These are phyloP conservation scores for Hymenoscyphus linearis DNA, from an alignment of 2,329 filamentous ascomycete species.

Conservation along the genomic window DNA sequence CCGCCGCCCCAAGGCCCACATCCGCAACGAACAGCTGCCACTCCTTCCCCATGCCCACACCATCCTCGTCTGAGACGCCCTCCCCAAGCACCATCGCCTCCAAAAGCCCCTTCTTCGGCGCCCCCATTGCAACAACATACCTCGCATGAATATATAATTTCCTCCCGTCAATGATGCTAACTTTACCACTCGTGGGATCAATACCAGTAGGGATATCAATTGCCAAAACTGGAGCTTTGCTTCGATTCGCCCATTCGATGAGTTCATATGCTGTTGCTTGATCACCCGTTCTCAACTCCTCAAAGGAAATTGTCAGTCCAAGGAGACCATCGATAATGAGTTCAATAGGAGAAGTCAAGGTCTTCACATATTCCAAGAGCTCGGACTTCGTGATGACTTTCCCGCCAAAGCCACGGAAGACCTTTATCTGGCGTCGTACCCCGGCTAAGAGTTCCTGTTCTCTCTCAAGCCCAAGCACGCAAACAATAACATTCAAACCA, in stretches of 20 bases:
- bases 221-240: slow-evolving; percentile 74
- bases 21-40: slow-evolving; percentile 85
- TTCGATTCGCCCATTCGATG: slow-evolving; percentile 90
- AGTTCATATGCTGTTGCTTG: slow-evolving; percentile 82
- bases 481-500: slow-evolving; percentile 73
- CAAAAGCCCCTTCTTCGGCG: slow-evolving; percentile 78
- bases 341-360: slow-evolving; percentile 60
- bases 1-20: slow-evolving; percentile 74
- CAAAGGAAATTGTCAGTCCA: slow-evolving; percentile 80
- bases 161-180: slow-evolving; percentile 64
- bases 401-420: slow-evolving; percentile 80
- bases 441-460: slow-evolving; percentile 76
- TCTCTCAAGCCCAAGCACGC: slow-evolving; percentile 78
- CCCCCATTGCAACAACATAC: slow-evolving; percentile 79
- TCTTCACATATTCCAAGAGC: slow-evolving; percentile 55
- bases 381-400: slow-evolving; percentile 59
- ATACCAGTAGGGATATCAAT: slow-evolving; percentile 91
- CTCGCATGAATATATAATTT: slow-evolving; percentile 76
- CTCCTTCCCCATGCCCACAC: slow-evolving; percentile 29
- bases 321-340: slow-evolving; percentile 86
- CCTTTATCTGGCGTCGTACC: slow-evolving; percentile 72
- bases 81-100: slow-evolving; percentile 53
- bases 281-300: slow-evolving; percentile 77
- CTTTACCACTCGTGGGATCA: slow-evolving; percentile 68
- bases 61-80: slow-evolving; percentile 29